Base-by-base conservation (phyloP, 441 rosid species). In the Populus hybrid region DNA sequence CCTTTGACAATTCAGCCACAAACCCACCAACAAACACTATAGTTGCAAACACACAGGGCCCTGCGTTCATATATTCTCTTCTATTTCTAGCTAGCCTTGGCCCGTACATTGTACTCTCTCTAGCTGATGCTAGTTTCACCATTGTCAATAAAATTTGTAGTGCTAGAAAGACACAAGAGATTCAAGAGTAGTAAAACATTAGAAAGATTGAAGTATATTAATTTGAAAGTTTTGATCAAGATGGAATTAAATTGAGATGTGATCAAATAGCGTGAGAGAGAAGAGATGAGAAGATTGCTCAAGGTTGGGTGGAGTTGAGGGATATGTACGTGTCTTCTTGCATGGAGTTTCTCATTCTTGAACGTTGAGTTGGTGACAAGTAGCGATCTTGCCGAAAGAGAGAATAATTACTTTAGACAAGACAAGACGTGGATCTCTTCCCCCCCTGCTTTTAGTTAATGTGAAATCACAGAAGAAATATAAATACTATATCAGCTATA, bases 71-170 rank as follows among this genome's bases (percentile, higher is more conserved):
- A 86, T 88, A 95, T 85, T 92, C 98, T 30, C 88, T 88, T 32
- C 92, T 82, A 86, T 82, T 88, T 34, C 93, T 81, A 3, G 76
- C 77, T 35, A 79, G 75, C 74, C 88, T 64, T 6, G 96, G 90
- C 3, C 98, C 91, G 85, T 95, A 90, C 85, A 84, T 82, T 79
- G 92, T 83, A 69, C 80, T 82, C 84, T 93, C 97, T 72, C 97
- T 81, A 18, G 96, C 92, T 73, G 99, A 86, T 40, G 96, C 94
- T 69, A 92, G 89, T 87, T 93, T 95, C 90, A 88, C 99, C 98
- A 92, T 91, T 66, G n/a, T 50, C 6, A 11, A 76, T 38, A 24
- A 42, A 35, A 2, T 18, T 30, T 28, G 38, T 12, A 6, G 18
- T 42, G 16, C 26, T 16, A 3, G 10, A 40, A 38, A 23, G 20